Evolutionary conservation across 2,329 filamentous ascomycete species (phyloP), one percentile per base, ranked within the genome.

Genomic region (Herpomyces periplanetae): DNA sequence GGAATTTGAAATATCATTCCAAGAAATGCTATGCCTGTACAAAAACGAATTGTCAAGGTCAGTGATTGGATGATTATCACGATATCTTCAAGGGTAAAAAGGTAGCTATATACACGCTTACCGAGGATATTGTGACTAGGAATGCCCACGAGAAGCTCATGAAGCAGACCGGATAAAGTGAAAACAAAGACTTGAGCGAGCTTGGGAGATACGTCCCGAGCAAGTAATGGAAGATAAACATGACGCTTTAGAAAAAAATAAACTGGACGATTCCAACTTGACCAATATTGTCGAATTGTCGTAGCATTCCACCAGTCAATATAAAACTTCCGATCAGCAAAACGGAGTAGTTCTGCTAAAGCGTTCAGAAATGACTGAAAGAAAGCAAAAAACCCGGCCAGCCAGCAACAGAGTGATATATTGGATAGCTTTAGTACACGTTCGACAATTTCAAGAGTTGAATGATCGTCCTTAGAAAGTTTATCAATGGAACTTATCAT

Each of bases 271-370:
- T 96, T 96, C 80, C 80, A 96, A 1, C 62, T 65, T 10, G 73
- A 58, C 75, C 75, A 88, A 43, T 96, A 96, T 3, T 51, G 51
- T 13, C 73, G 66, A 4, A 91, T 46, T 27, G 60, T 71, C 21
- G 60, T 58, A 26, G 60, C 68, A 34, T 96, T 96, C 80, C 80
- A 96, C 80, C 80, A 96, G 32, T 87, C 71, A 14, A 66, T 62
- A 37, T 96, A 96, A 37, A 96, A 96, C 20, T 73, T 64, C 12
- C 80, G 55, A 35, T 96, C 80, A 8, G 63, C 80, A 31, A 96
- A 96, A 16, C 53, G 51, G 44, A 69, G 63, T 6, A 91, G 44
- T 37, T 96, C 80, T 3, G 75, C 75, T 9, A 91, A 44, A 0
- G 69, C 69, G 32, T 96, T 96, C 19, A 96, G 44, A 24, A 66